These are phyloP conservation scores for Infundibulicybe gibba DNA, from an alignment of 768 basidiomycete species.

Conservation along the genomic window DNA sequence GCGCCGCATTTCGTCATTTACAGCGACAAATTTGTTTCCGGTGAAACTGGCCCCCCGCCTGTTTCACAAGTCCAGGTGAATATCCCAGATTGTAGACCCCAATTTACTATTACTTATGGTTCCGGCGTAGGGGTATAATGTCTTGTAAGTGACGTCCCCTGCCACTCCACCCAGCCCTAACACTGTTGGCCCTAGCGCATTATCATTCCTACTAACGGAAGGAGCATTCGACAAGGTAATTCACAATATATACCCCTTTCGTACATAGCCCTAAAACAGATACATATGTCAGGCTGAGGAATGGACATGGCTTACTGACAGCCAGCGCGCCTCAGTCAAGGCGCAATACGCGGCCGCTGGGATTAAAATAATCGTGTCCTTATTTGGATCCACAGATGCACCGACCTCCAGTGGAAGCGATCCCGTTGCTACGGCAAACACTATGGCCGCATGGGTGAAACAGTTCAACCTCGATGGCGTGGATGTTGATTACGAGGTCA, in stretches of 20 bases:
- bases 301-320: constrained; percentile 36
- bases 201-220: constrained; percentile 37
- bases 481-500: constrained; percentile 54
- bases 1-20: constrained; percentile 38
- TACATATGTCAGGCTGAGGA: constrained; percentile 29
- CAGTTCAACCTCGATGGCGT: constrained; percentile 50
- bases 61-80: constrained; percentile 26
- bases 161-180: not conserved
- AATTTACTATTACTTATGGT: not conserved
- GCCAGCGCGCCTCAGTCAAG: constrained; percentile 36
- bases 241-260: not conserved
- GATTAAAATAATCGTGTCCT: constrained; percentile 55
- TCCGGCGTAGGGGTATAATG: constrained; percentile 19
- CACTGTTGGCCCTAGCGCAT: constrained; percentile 7
- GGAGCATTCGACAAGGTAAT: constrained; percentile 33
- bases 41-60: constrained; percentile 32
- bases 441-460: constrained; percentile 49
- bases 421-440: constrained; percentile 41
- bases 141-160: constrained; percentile 14
- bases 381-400: constrained; percentile 44
- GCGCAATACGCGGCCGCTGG: constrained; percentile 50
- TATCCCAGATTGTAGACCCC: not conserved
- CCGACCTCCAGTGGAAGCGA: constrained; percentile 45
- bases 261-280: not conserved
- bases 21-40: constrained; percentile 31